phyloP scores from a whole-genome alignment of 1,284 basidiomycete genomes.

The Rhodotorula mucilaginosa region DNA sequence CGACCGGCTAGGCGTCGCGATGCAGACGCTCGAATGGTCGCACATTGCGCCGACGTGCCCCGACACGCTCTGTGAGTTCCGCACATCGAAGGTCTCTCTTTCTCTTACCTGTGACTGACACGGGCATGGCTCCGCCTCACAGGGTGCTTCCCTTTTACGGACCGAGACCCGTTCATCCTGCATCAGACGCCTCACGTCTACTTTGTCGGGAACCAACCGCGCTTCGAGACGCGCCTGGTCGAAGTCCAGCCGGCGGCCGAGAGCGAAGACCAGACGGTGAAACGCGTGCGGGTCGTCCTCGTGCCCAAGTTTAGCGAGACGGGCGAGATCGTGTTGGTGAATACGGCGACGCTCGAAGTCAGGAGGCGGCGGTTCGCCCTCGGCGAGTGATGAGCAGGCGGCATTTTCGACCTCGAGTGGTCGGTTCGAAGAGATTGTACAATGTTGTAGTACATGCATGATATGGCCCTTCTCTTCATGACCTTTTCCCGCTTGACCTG shows the following conservation, averaged over 20 bases:
- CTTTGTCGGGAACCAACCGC: conserved; percentile 86
- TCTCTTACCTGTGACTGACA: neutral
- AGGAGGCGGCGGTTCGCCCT: conserved; percentile 47
- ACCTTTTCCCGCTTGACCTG: too few species aligned
- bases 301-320: conserved; percentile 75
- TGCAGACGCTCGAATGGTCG: conserved; percentile 82
- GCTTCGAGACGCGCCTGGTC: conserved; percentile 71
- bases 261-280: conserved; percentile 30
- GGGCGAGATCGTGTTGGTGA: conserved; percentile 63
- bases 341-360: conserved; percentile 59
- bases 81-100: neutral
- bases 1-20: conserved; percentile 67
- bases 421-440: neutral
- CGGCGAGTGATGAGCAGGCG: neutral
- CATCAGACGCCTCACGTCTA: conserved; percentile 81
- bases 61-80: conserved; percentile 74
- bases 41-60: conserved; percentile 97
- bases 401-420: neutral
- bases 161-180: conserved; percentile 85
- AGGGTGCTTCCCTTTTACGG: conserved; percentile 92
- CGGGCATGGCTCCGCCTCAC: neutral
- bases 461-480: neutral
- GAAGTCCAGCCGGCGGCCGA: conserved; percentile 48
- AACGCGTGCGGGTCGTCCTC: conserved; percentile 66
- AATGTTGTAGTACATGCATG: neutral